A percentile compares a stretch with the other conserved stretches of the same genome.
These are phyloP conservation scores for Coffea humblotiana DNA, from an alignment of 305 asterid genomes.

Conservation along the genomic window DNA sequence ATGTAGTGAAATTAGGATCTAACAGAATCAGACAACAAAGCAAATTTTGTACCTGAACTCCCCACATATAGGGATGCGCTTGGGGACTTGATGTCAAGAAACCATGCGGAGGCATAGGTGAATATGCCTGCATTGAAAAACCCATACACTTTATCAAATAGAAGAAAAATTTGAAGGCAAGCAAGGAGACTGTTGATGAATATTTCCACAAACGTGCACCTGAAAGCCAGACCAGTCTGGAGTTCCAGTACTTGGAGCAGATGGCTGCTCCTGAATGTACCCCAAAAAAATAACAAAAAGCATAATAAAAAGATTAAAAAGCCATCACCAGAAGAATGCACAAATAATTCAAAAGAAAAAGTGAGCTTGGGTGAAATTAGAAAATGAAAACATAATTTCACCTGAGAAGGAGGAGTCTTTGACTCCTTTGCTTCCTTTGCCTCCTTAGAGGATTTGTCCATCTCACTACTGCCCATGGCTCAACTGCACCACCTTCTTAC, in stretches of 20 bases:
- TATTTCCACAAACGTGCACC: conserved; percentile 39
- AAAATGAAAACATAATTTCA: conserved; percentile 10
- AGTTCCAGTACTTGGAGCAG: conserved; percentile 54
- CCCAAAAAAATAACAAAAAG: not conserved
- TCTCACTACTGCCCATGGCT: conserved; percentile 52
- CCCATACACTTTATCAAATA: conserved; percentile 11
- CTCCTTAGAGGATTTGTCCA: conserved; percentile 48
- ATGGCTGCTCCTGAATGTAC: conserved; percentile 65
- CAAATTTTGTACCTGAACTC: conserved; percentile 68
- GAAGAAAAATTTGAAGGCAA: not conserved
- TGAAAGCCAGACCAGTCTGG: conserved; percentile 95
- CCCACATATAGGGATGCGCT: conserved; percentile 98
- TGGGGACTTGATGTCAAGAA: conserved; percentile 87
- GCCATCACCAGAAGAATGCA: conserved; percentile 4
- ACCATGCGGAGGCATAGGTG: conserved; percentile 94
- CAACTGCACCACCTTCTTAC: conserved; percentile 25
- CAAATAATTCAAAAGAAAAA: not conserved
- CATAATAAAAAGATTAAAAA: not conserved
- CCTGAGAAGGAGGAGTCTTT: conserved; percentile 74
- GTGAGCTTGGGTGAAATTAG: not conserved
- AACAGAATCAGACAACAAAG: not conserved
- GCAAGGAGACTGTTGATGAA: not conserved
- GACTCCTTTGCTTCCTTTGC: conserved; percentile 69
- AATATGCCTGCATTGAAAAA: conserved; percentile 61
- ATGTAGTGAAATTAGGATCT: not conserved